A percentile compares a stretch with the other conserved stretches of the same genome.
phyloP scores from a whole-genome alignment of 805 yeast genomes.

The Lipomyces japonicus region DNA sequence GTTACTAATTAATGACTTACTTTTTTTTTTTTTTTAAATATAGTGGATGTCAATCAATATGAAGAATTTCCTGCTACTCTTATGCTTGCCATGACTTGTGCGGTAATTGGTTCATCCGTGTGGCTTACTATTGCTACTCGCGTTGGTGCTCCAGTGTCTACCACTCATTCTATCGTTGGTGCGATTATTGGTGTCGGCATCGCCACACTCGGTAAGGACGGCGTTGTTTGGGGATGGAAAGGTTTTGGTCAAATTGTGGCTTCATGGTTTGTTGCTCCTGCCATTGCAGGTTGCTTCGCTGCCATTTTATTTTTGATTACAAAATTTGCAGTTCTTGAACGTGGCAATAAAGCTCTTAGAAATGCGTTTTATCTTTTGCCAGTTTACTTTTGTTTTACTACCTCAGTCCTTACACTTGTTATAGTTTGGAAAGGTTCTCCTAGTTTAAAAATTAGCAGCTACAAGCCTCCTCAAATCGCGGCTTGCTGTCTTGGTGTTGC shows the following conservation, averaged over 20 bases:
- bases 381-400: slow-evolving; percentile 55
- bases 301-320: slow-evolving; percentile 55
- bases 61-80: slow-evolving; percentile 60
- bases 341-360: slow-evolving; percentile 48
- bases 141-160: slow-evolving; percentile 74
- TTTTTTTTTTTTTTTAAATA: slow-evolving; percentile 27
- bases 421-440: slow-evolving; percentile 82
- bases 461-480: slow-evolving; percentile 50
- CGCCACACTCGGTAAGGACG: slow-evolving; percentile 62
- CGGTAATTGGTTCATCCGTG: slow-evolving; percentile 65
- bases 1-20: too few relatives aligned
- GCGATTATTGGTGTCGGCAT: slow-evolving; percentile 71
- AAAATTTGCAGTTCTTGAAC: slow-evolving; percentile 59
- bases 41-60: slow-evolving; percentile 52
- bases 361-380: slow-evolving; percentile 60
- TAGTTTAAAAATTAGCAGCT: slow-evolving; percentile 51
- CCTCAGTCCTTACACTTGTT: slow-evolving; percentile 65
- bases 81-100: slow-evolving; percentile 72
- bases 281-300: slow-evolving; percentile 62
- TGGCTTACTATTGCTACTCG: slow-evolving; percentile 68
- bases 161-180: slow-evolving; percentile 76
- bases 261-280: slow-evolving; percentile 77
- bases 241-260: slow-evolving; percentile 72
- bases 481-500: slow-evolving; percentile 66
- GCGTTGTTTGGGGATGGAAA: slow-evolving; percentile 70